Base-by-base conservation (phyloP, 768 basidiomycete species). In the Asterophora parasitica region DNA sequence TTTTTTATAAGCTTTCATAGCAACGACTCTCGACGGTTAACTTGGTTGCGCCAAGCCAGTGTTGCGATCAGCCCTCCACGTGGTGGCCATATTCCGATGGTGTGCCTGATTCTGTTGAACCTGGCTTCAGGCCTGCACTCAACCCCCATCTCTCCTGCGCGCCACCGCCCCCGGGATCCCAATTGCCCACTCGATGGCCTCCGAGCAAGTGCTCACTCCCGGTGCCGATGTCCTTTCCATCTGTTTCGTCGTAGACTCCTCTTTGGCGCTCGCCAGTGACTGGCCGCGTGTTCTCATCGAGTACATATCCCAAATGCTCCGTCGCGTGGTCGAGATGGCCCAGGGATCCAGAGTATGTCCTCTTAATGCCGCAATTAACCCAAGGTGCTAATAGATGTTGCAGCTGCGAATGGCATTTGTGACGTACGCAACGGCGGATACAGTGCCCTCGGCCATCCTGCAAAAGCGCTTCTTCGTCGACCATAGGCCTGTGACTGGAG, bases 391-490 rank as follows among this genome's bases (percentile, higher is more conserved):
- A 28, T 17, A 7, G 26, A 52, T 31, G 30, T 31, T 3, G 31
- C 49, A 70, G 68, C 56, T 61, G 37, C 59, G 73, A 26, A 47
- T 82, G 8, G 85, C 72, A 7, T 72, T 84, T 46, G 71, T 88
- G 17, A 76, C 75, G 6, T 88, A 88, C 67, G 85, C 75, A 4
- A 68, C 76, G 8, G 70, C 78, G n/a, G 76, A 82, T 52, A 75
- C 75, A 1, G 54, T 62, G 3, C 83, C 82, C 0, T 67, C 65
- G 0, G 82, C 85, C 2, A 58, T 88, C 13, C 59, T 86, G 11
- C 69, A 70, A 54, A 82, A 72, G 62, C 68, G 72, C 8, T 84
- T 76, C 68, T 88, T 88, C 61, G 53, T 63, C 15, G 74, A 76
- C 1, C 63, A 71, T 31, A 48, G 53, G 1, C 46, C 57, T 4